Evolutionary conservation across 352 stramenopile species (phyloP), one percentile per base, ranked within the genome.

Genomic region (Phytophthora cajani): DNA sequence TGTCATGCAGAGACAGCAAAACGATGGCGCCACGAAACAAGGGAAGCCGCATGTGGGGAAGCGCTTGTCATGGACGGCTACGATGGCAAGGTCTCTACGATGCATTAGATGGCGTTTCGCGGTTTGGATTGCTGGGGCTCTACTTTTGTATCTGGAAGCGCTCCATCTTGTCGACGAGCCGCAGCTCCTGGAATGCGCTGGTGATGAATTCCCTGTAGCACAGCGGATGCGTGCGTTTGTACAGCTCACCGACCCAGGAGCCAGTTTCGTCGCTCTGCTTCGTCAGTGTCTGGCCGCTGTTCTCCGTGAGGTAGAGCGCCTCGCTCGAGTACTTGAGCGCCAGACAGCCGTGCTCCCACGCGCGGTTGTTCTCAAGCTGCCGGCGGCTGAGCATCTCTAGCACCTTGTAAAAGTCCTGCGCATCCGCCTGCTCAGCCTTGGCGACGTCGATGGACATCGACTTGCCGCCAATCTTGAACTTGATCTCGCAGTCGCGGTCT

Each of bases 401-500:
- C 23, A 87, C 80, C 61, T 87, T 87, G 80, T 86, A 87, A 63
- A 85, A 84, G 38, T 81, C 62, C 9, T 65, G 57, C 7, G 71
- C 73, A 1, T 71, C 63, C 12, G 54, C 54, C 32, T 80, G 65
- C 16, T 90, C 77, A 14, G 71, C 72, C 57, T 84, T 86, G 44
- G 72, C 77, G 10, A 90, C 67, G 58, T 88, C 80, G 16, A 90
- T 87, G 6, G 81, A 90, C 36, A 87, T 56, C 2, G 47, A 30
- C 54, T 83, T 72, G 46, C 53, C 42, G 7, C 77, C 80, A 23
- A 87, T 82, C 2, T 62, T 51, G 53, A 90, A 89, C 67, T 88
- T 89, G 67, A 90, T 78, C 66, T 88, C 80, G 53, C 78, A 84
- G 65, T 88, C 80, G 38, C 78, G 80, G 51, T 88, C 80, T 3